Evolutionary conservation across 345 rosid species (phyloP).

Genomic region (Aegle marmelos): DNA sequence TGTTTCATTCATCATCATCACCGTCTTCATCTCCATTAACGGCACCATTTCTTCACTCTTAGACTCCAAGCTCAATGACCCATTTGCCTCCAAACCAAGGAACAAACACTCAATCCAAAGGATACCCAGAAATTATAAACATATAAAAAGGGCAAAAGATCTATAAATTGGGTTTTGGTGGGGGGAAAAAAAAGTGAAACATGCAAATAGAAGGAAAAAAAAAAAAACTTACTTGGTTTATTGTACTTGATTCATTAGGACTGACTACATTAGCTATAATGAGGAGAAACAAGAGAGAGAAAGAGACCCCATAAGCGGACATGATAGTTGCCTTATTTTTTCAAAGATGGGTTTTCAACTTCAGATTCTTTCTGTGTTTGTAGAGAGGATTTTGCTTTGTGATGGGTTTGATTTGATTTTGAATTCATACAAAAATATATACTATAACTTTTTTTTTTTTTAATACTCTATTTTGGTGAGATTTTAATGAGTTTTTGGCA

Average conservation of each 20-base stretch:
- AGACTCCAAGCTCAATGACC: conserved; percentile 26
- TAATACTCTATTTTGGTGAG: background rate
- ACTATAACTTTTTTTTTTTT: background rate
- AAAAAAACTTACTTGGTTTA: conserved; percentile 38
- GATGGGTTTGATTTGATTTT: background rate
- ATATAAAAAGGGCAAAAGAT: conserved; percentile 14
- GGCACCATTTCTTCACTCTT: conserved; percentile 46
- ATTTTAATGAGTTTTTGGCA: background rate
- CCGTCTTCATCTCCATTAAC: conserved; percentile 51
- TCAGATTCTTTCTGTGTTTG: background rate
- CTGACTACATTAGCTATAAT: conserved; percentile 28
- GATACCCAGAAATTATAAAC: conserved; percentile 21
- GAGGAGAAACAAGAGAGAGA: conserved; percentile 31
- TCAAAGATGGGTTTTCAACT: too few relatives aligned
- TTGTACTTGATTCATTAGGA: conserved; percentile 28
- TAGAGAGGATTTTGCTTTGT: background rate
- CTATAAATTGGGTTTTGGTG: background rate
- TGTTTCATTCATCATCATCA: conserved; percentile 64
- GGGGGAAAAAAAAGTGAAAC: background rate
- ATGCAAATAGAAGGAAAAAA: background rate
- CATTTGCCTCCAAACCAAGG: conserved; percentile 47
- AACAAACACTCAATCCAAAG: conserved; percentile 26
- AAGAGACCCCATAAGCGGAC: conserved; percentile 29
- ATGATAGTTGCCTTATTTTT: conserved; percentile 1
- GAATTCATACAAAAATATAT: background rate